A percentile compares a stretch with the other conserved stretches of the same genome.
These are phyloP conservation scores for Shiraia bambusicola DNA, from an alignment of 2,329 filamentous ascomycete genomes.

Conservation along the genomic window DNA sequence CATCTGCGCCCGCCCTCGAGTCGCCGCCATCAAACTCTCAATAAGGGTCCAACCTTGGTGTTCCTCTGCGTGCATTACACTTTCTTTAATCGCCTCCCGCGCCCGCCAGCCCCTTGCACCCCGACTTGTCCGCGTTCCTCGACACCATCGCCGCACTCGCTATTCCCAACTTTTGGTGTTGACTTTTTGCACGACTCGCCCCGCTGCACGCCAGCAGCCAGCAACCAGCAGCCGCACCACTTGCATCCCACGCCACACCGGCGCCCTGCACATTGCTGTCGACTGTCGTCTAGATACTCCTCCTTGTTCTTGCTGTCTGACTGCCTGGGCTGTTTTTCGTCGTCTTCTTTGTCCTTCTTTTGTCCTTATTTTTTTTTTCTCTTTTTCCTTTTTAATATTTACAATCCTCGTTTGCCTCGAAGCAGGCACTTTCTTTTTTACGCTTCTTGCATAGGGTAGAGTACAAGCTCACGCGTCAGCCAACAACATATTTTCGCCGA, in stretches of 20 bases:
- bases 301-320: no score
- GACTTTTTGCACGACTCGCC: conserved; percentile 24
- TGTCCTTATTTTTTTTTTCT: background rate
- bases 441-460: background rate
- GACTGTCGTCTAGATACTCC: no score
- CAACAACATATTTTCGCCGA: no score
- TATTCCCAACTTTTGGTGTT: conserved; percentile 37
- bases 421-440: conserved; percentile 5
- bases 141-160: conserved; percentile 29
- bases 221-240: conserved; percentile 11
- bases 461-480: no score
- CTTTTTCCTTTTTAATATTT: conserved; percentile 1
- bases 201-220: conserved; percentile 6
- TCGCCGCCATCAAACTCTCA: conserved; percentile 33
- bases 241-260: conserved; percentile 6
- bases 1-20: conserved; percentile 17
- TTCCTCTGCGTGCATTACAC: conserved; percentile 32
- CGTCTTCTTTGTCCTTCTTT: no score
- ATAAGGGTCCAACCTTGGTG: conserved; percentile 26
- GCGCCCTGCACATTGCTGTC: background rate
- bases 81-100: conserved; percentile 17
- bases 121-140: conserved; percentile 38
- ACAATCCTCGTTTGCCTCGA: background rate
- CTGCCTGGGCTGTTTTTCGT: no score
- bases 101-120: conserved; percentile 24